Evolutionary conservation across 2,329 filamentous ascomycete species (phyloP).

Genomic region (Fusarium marasasianum): DNA sequence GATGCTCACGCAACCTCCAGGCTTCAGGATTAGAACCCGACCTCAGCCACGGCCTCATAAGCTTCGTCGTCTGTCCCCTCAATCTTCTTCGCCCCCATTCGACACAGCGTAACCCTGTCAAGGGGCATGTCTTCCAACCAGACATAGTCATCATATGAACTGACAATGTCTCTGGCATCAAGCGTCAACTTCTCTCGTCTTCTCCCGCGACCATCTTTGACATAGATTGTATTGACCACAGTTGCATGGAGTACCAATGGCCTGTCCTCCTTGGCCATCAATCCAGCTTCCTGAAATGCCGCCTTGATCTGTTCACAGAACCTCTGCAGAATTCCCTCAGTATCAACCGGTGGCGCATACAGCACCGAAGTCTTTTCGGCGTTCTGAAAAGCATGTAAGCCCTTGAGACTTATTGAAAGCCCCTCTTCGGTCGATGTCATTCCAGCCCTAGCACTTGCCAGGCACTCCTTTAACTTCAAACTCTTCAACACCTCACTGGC

Average conservation of each 20-base stretch:
- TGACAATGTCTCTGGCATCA: constrained; percentile 65
- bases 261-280: constrained; percentile 67
- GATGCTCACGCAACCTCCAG: constrained; percentile 1
- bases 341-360: constrained; percentile 70
- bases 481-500: constrained; percentile 53
- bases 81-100: constrained; percentile 82
- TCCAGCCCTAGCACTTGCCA: constrained; percentile 43
- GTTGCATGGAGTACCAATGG: constrained; percentile 84
- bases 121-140: constrained; percentile 77
- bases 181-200: constrained; percentile 55
- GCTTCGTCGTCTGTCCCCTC: constrained; percentile 62
- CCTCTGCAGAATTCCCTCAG: constrained; percentile 57
- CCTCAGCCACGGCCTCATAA: constrained; percentile 64
- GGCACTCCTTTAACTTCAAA: constrained; percentile 52
- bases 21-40: constrained; percentile 48
- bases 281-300: constrained; percentile 63
- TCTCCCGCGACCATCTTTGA: constrained; percentile 51
- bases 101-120: constrained; percentile 80
- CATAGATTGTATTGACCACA: constrained; percentile 85
- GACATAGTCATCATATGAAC: constrained; percentile 68
- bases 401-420: constrained; percentile 59
- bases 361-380: constrained; percentile 68
- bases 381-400: constrained; percentile 70
- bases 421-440: constrained; percentile 4
- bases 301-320: constrained; percentile 68